These are phyloP conservation scores for Aspergillus baeticus DNA, from an alignment of 495 filamentous ascomycete species.

Conservation along the genomic window DNA sequence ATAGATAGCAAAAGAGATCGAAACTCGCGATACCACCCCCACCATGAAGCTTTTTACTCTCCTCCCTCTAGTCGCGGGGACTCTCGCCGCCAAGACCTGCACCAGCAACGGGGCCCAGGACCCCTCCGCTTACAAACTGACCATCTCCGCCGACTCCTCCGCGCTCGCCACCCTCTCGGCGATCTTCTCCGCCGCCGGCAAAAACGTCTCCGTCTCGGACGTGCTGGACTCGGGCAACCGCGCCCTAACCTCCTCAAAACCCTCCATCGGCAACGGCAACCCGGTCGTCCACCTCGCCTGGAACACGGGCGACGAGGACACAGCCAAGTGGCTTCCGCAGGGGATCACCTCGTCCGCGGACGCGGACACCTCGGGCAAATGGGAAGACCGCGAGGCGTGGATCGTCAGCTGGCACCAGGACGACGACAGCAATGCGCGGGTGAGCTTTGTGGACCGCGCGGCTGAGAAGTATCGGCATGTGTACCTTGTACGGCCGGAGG, in stretches of 20 bases:
- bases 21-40: neutral
- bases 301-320: slow-evolving; percentile 33
- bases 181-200: slow-evolving; percentile 17
- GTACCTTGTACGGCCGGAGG: slow-evolving; percentile 31
- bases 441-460: slow-evolving; percentile 35
- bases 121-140: neutral
- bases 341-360: slow-evolving; percentile 39
- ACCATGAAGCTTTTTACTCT: neutral
- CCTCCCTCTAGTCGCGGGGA: neutral
- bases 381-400: slow-evolving; percentile 33
- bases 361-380: slow-evolving; percentile 28
- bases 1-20: too few species aligned
- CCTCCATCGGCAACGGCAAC: slow-evolving; percentile 9
- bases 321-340: slow-evolving; percentile 37
- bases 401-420: slow-evolving; percentile 40
- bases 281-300: slow-evolving; percentile 26
- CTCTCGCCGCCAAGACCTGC: neutral
- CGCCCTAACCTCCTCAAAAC: slow-evolving; percentile 17
- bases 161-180: slow-evolving; percentile 9
- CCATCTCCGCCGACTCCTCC: neutral
- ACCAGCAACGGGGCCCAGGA: neutral
- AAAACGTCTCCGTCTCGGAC: slow-evolving; percentile 27
- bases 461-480: slow-evolving; percentile 39
- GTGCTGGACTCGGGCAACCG: slow-evolving; percentile 39
- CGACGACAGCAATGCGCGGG: slow-evolving; percentile 27